phyloP scores from a whole-genome alignment of 345 rosid genomes.

The Schrenkiella parvula region DNA sequence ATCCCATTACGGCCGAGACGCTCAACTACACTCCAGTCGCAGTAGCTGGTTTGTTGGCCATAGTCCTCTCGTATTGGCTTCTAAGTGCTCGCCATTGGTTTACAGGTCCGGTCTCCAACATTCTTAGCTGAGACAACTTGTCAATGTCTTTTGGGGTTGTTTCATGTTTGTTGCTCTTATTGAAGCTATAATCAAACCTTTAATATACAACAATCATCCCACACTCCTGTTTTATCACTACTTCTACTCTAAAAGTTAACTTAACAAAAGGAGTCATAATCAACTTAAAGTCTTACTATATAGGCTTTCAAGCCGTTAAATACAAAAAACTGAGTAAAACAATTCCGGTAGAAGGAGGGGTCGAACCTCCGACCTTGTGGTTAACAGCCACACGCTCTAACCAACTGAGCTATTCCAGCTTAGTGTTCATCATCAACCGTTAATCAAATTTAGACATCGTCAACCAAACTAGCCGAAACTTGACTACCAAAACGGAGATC shows the following conservation, averaged over 20 bases:
- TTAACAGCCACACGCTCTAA: slow-evolving; percentile 89
- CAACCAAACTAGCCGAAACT: neutral
- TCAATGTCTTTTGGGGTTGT: neutral
- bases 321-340: neutral
- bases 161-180: slow-evolving; percentile 5
- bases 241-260: neutral
- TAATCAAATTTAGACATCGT: too few relatives aligned
- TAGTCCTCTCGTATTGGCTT: slow-evolving; percentile 59
- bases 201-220: neutral
- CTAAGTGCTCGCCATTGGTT: slow-evolving; percentile 78
- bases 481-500: neutral
- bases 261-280: neutral
- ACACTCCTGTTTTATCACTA: neutral
- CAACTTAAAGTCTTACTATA: neutral
- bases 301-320: neutral
- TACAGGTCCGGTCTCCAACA: slow-evolving; percentile 73
- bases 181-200: neutral
- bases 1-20: slow-evolving; percentile 70
- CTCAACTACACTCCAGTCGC: slow-evolving; percentile 96
- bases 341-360: slow-evolving; percentile 41
- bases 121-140: slow-evolving; percentile 32
- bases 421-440: neutral
- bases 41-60: slow-evolving; percentile 60
- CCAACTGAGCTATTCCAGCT: slow-evolving; percentile 90
- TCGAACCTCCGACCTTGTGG: slow-evolving; percentile 92